phyloP scores from a whole-genome alignment of 768 basidiomycete genomes.

The Lactarius psammicola region DNA sequence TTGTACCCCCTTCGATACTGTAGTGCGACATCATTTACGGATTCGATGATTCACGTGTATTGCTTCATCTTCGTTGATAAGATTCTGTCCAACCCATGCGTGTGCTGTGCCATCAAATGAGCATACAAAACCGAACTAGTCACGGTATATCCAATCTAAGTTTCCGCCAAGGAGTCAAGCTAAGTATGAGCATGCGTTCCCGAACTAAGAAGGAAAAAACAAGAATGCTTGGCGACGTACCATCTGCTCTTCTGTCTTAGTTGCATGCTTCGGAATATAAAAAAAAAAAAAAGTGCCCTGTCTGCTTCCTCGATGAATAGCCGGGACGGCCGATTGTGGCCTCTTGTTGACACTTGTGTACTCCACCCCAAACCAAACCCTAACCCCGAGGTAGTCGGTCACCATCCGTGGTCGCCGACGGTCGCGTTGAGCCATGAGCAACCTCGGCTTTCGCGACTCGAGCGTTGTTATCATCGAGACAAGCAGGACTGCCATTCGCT shows the following conservation, averaged over 20 bases:
- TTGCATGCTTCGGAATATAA: too few relatives aligned
- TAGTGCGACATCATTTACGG: background rate
- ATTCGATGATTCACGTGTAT: constrained; percentile 12
- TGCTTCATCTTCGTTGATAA: constrained; percentile 4
- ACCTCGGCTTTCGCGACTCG: constrained; percentile 76
- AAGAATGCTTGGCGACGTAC: constrained; percentile 9
- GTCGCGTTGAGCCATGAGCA: constrained; percentile 31
- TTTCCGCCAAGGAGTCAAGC: background rate
- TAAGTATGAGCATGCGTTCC: background rate
- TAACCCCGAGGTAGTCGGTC: constrained; percentile 7
- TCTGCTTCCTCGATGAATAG: background rate
- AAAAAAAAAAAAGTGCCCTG: too few relatives aligned
- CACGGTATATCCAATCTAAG: background rate
- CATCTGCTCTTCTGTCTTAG: too few relatives aligned
- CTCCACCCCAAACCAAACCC: constrained; percentile 6
- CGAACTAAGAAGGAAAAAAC: background rate
- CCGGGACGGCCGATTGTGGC: background rate
- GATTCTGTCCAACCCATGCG: too few relatives aligned
- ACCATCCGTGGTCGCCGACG: background rate
- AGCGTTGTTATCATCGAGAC: constrained; percentile 81
- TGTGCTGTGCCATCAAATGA: constrained; percentile 3
- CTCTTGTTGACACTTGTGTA: background rate
- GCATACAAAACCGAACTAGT: background rate
- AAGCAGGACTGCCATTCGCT: constrained; percentile 64
- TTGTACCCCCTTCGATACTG: constrained; percentile 5